Evolutionary conservation across 805 yeast species (phyloP), one percentile per base, ranked within the genome.

Genomic region (Candida michaelii): DNA sequence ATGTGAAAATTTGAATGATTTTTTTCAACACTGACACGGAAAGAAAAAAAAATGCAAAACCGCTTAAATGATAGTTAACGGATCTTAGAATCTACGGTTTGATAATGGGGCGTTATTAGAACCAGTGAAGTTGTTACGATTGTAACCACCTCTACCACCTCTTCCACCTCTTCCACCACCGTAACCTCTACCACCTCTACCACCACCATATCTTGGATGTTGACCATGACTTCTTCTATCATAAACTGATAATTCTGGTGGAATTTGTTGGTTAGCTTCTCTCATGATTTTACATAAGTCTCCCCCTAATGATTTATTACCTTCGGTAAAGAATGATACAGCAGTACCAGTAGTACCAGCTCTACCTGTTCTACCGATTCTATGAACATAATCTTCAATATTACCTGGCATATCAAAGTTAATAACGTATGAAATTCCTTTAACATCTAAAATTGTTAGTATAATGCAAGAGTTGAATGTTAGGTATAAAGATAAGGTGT

Each of bases 361-460:
- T 80, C 99, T 89, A 66, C 99, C 99, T 52, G 99, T 90, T 81
- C 97, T 90, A 69, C 99, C 99, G 62, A 91, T 93, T 75, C 99
- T 83, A 69, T 91, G 99, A 50, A 91, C 97, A 66, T 91, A 91
- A 74, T 93, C 98, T 77, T 93, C 99, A 63, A 90, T 88, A 73
- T 91, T 91, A 69, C 88, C 89, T 62, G 99, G 98, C 90, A 91
- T 91, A 69, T 91, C 98, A 62, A 79, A 89, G 82, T 93, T 93
- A 65, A 93, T 78, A 48, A 93, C 99, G 59, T 75, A 82, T 56
- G 90, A 85, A 65, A 93, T 88, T 67, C 97, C 99, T 77, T 93
- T 93, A 70, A 93, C 99, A 74, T 93, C 99, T 90, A 66, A 42
- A 43, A 58, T 41, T 24, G 71, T 66, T 65, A 65, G 70, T 67